Conservation (phyloP, 805 yeast species). For the Lachancea nothofagi region DNA sequence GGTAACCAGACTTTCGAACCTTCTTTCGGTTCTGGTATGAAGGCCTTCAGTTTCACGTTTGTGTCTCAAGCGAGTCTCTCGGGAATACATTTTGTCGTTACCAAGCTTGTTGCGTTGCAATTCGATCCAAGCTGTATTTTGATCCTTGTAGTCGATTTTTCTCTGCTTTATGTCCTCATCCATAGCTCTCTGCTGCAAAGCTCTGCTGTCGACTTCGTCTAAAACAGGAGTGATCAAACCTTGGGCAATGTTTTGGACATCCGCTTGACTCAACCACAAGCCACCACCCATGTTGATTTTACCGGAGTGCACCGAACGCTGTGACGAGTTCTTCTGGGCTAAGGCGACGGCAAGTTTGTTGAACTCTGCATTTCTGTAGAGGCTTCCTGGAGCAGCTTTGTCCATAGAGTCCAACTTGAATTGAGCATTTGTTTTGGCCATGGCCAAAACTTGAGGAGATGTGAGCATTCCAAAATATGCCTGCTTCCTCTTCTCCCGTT, state of each 20-base stretch:
- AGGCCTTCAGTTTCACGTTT: slow-evolving; percentile 44
- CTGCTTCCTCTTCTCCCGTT: slow-evolving; percentile 33
- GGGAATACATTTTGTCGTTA: slow-evolving; percentile 37
- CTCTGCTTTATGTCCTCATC: slow-evolving; percentile 42
- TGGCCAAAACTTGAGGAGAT: slow-evolving; percentile 39
- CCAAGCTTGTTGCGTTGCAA: slow-evolving; percentile 36
- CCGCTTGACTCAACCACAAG: slow-evolving; percentile 63
- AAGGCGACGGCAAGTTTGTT: slow-evolving; percentile 71
- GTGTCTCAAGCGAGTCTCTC: slow-evolving; percentile 42
- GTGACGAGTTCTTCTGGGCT: slow-evolving; percentile 64
- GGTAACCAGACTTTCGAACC: slow-evolving; percentile 27
- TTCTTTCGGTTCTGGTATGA: slow-evolving; percentile 36
- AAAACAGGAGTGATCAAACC: slow-evolving; percentile 79
- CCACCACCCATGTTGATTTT: slow-evolving; percentile 87
- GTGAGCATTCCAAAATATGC: slow-evolving; percentile 28
- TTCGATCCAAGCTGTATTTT: slow-evolving; percentile 38
- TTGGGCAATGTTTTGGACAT: slow-evolving; percentile 74
- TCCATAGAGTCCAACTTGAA: slow-evolving; percentile 38
- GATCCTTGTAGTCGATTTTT: slow-evolving; percentile 34
- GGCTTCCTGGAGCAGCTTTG: slow-evolving; percentile 33
- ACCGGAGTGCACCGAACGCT: slow-evolving; percentile 39
- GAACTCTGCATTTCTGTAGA: slow-evolving; percentile 43
- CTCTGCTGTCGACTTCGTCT: slow-evolving; percentile 63
- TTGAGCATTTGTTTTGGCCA: slow-evolving; percentile 52
- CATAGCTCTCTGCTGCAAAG: slow-evolving; percentile 57